phyloP scores from a whole-genome alignment of 2,329 filamentous ascomycete species.

The Neopestalotiopsis rosae region DNA sequence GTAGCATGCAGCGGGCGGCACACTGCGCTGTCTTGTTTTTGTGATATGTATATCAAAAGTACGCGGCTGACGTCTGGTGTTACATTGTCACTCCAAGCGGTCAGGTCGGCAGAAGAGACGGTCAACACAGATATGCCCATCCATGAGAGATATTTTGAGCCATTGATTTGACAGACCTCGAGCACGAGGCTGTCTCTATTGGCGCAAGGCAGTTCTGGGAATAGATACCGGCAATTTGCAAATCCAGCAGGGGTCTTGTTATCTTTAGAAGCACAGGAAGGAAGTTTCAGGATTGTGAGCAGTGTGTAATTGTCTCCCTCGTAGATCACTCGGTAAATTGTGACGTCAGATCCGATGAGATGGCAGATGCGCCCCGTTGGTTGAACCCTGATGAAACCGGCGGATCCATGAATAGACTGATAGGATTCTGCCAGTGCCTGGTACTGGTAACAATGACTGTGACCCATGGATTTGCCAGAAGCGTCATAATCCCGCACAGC shows the following conservation, averaged over 20 bases:
- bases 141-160: neutral
- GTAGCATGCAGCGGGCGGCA: neutral
- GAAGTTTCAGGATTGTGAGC: neutral
- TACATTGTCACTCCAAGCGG: neutral
- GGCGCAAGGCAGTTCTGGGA: neutral
- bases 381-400: neutral
- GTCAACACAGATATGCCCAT: neutral
- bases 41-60: slow-evolving; percentile 1
- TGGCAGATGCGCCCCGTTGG: neutral
- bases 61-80: neutral
- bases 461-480: neutral
- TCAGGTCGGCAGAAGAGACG: neutral
- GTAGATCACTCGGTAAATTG: neutral
- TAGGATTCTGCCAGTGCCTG: neutral
- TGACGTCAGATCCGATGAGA: neutral
- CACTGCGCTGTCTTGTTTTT: neutral
- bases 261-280: neutral
- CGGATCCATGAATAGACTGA: neutral
- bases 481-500: neutral
- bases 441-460: neutral
- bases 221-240: neutral
- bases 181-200: neutral
- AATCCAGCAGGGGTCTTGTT: neutral
- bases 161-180: neutral
- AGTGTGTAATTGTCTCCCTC: neutral